A percentile compares a stretch with the other conserved stretches of the same genome.
Evolutionary conservation across 345 rosid species (phyloP).

Genomic region (Cardamine chenopodiifolia): DNA sequence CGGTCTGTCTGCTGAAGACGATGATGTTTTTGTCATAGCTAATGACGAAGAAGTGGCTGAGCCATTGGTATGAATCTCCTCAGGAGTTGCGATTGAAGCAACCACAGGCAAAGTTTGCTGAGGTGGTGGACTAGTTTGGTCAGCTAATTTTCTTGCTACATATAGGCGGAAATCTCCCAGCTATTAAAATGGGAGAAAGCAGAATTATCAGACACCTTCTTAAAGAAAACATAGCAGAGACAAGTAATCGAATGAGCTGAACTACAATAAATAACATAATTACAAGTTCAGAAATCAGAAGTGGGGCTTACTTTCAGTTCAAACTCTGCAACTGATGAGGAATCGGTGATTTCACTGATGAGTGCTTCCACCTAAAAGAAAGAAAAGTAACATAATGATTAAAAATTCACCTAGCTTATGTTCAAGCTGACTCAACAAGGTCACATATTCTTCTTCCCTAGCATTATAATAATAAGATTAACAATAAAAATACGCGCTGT

Average conservation of each 20-base stretch:
- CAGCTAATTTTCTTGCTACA: conserved; percentile 55
- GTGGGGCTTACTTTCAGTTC: conserved; percentile 71
- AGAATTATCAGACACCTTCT: background rate
- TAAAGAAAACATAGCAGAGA: background rate
- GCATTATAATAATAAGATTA: background rate
- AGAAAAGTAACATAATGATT: background rate
- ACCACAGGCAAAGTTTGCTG: conserved; percentile 43
- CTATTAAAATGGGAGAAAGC: conserved; percentile 40
- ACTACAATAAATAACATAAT: background rate
- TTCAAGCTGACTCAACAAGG: background rate
- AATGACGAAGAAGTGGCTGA: conserved; percentile 64
- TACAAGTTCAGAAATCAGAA: background rate
- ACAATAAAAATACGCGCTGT: background rate
- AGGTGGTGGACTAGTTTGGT: conserved; percentile 47
- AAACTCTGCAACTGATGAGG: conserved; percentile 75
- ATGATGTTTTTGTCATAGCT: conserved; percentile 54
- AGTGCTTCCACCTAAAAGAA: conserved; percentile 71
- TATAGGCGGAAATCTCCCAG: conserved; percentile 75
- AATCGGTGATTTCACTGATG: conserved; percentile 60
- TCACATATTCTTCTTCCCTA: background rate
- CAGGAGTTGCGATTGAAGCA: conserved; percentile 30
- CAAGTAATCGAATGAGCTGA: background rate
- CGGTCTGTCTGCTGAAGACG: conserved; percentile 45
- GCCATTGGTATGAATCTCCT: conserved; percentile 48
- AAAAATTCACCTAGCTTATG: background rate